Base-by-base conservation (phyloP, 768 basidiomycete species). In the Lentinula boryana region DNA sequence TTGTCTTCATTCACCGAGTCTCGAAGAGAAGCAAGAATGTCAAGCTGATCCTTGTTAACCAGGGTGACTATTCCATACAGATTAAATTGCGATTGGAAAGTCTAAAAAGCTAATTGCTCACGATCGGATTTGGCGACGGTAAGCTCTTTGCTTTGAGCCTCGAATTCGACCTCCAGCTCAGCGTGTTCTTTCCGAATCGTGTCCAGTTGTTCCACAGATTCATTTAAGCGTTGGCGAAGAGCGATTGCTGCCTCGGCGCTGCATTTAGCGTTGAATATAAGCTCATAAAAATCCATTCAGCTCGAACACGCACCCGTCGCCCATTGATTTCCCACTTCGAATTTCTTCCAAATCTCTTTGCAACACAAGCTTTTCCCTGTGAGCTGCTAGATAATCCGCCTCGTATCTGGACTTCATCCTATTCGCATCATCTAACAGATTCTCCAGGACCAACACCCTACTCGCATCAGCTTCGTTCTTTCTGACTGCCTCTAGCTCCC, bases 1-100 rank as follows among this genome's bases (percentile, higher is more conserved):
- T 94, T 94, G 72, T 98, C 95, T 69, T 91, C 88, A 68, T 88
- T 89, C 46, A 96, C 91, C 1, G 91, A 93, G 61, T 93, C 92
- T 44, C 95, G 87, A 31, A 97, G 76, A 5, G 86, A 86, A 2
- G 87, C 81, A 35, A 98, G 85, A 61, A 95, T 93, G 56, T 95
- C 95, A 21, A 95, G 77, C 70, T 98, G 93, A 69, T 97, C 94
- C 70, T 92, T 93, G 77, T 94, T 91, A 49, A 98, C 89, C 48
- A 98, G 81, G 49, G 84, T 90, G 68, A 98, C 95, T 96, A 67
- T 12, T 36, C 40, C 50, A 31, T 13, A 12, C 65, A 41, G 31
- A 18, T 32, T 49, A 13, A 12, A 44, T 41, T 1, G 32, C 56
- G 36, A 18, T 6, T 32, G 8, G 36, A 4, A 38, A 38, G 13